These are phyloP conservation scores for Coniochaeta hoffmannii DNA, from an alignment of 2,329 filamentous ascomycete species.

Conservation along the genomic window DNA sequence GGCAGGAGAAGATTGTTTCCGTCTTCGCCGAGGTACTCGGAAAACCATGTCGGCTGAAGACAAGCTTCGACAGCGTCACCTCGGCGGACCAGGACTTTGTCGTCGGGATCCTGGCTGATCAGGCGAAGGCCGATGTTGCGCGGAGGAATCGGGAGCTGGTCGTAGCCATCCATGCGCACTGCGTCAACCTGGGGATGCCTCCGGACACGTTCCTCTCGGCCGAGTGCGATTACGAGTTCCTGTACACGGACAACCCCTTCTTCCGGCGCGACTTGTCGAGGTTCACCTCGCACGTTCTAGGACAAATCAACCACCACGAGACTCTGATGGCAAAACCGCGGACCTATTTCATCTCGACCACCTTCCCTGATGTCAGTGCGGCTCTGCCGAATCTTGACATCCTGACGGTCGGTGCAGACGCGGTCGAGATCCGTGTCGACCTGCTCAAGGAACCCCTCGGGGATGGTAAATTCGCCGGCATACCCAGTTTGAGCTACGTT, in stretches of 20 bases:
- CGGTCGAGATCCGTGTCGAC: constrained; percentile 79
- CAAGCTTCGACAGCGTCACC: constrained; percentile 46
- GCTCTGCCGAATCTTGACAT: constrained; percentile 82
- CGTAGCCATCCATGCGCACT: constrained; percentile 69
- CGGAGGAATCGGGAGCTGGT: constrained; percentile 51
- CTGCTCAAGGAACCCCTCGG: constrained; percentile 64
- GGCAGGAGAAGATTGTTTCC: constrained; percentile 66
- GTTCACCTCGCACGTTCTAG: constrained; percentile 72
- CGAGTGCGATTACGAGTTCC: constrained; percentile 76
- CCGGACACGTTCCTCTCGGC: constrained; percentile 59
- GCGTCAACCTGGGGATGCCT: constrained; percentile 62
- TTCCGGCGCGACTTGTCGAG: constrained; percentile 69
- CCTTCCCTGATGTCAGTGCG: constrained; percentile 77
- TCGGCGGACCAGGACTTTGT: constrained; percentile 55
- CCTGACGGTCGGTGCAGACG: constrained; percentile 77
- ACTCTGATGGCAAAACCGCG: constrained; percentile 69
- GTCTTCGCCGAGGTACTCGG: constrained; percentile 74
- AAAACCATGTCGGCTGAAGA: constrained; percentile 57
- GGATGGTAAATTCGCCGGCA: constrained; percentile 52
- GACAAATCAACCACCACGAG: constrained; percentile 71
- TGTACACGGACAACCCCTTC: constrained; percentile 68
- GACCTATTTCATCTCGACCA: constrained; percentile 82
- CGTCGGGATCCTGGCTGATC: constrained; percentile 53
- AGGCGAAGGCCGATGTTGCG: constrained; percentile 50
- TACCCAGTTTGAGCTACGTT: constrained; percentile 77